These are phyloP conservation scores for Plenodomus tracheiphilus DNA, from an alignment of 2,329 filamentous ascomycete genomes.

Conservation along the genomic window DNA sequence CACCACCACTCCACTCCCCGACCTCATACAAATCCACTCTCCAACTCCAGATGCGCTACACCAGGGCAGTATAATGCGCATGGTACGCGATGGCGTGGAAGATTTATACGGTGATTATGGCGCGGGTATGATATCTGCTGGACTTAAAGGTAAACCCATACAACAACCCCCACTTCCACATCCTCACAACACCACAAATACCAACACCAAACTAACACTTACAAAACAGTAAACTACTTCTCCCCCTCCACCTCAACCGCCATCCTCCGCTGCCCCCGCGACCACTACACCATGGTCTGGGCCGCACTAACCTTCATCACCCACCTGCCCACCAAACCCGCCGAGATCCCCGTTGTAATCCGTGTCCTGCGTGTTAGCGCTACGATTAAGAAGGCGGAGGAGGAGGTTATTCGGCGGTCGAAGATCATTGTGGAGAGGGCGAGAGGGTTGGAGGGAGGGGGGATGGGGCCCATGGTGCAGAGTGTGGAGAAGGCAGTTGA, in stretches of 20 bases:
- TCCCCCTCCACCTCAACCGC: conserved; percentile 92
- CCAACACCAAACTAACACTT: neutral
- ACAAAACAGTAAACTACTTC: conserved; percentile 78
- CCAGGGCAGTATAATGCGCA: conserved; percentile 65
- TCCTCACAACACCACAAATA: neutral
- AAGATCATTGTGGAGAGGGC: conserved; percentile 71
- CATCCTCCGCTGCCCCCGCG: conserved; percentile 81
- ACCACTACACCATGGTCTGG: conserved; percentile 87
- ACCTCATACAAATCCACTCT: conserved; percentile 72
- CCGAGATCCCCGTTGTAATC: conserved; percentile 71
- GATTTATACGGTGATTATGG: conserved; percentile 76
- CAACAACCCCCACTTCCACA: neutral
- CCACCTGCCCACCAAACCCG: conserved; percentile 61
- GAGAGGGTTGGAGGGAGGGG: conserved; percentile 49
- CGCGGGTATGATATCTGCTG: conserved; percentile 70
- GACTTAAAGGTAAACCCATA: conserved; percentile 63
- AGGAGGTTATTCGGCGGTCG: conserved; percentile 82
- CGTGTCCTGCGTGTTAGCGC: conserved; percentile 86
- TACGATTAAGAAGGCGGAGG: conserved; percentile 88
- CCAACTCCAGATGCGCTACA: conserved; percentile 76
- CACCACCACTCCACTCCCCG: conserved; percentile 48
- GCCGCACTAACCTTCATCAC: conserved; percentile 82
- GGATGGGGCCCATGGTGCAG: conserved; percentile 15
- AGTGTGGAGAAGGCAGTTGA: conserved; percentile 29
- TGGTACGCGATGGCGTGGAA: conserved; percentile 54